These are phyloP conservation scores for Austroboletus rostrupii DNA, from an alignment of 1,284 basidiomycete genomes.

Conservation along the genomic window DNA sequence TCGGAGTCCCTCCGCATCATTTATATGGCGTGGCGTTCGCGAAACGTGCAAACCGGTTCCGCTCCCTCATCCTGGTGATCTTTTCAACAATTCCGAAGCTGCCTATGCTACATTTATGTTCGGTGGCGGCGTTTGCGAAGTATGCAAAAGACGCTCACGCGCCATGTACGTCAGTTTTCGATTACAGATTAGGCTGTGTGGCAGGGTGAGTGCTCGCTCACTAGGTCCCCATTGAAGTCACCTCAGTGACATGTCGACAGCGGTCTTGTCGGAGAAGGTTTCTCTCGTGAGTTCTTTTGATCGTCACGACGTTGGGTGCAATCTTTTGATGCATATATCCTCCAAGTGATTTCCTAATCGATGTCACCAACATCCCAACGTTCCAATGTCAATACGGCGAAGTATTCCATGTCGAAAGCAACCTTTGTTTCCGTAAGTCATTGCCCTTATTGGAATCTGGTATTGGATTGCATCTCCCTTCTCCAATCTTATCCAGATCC, in stretches of 20 bases:
- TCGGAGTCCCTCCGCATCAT: slow-evolving; percentile 30
- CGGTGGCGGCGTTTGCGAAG: slow-evolving; percentile 53
- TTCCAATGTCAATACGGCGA: background rate
- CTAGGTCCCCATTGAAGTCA: background rate
- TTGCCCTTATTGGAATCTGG: background rate
- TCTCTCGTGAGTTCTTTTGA: slow-evolving; percentile 11
- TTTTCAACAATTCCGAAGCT: slow-evolving; percentile 35
- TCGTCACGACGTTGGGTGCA: background rate
- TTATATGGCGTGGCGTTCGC: slow-evolving; percentile 44
- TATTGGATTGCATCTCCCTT: background rate
- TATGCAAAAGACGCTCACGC: slow-evolving; percentile 39
- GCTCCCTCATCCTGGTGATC: slow-evolving; percentile 37
- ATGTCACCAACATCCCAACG: slow-evolving; percentile 6
- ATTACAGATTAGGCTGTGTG: slow-evolving; percentile 41
- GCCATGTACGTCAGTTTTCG: slow-evolving; percentile 43
- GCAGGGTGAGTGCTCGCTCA: slow-evolving; percentile 32
- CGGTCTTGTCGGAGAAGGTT: slow-evolving; percentile 18
- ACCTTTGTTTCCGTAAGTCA: slow-evolving; percentile 19
- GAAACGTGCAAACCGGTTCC: slow-evolving; percentile 21
- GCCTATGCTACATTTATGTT: slow-evolving; percentile 60
- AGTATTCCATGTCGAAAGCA: slow-evolving; percentile 19
- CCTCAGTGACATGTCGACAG: slow-evolving; percentile 8
- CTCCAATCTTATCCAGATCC: slow-evolving; percentile 3
- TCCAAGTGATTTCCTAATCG: slow-evolving; percentile 9
- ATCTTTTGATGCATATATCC: background rate